A percentile compares a stretch with the other conserved stretches of the same genome.
Conservation (phyloP, 805 yeast species). For the Candida arabinofermentans region DNA sequence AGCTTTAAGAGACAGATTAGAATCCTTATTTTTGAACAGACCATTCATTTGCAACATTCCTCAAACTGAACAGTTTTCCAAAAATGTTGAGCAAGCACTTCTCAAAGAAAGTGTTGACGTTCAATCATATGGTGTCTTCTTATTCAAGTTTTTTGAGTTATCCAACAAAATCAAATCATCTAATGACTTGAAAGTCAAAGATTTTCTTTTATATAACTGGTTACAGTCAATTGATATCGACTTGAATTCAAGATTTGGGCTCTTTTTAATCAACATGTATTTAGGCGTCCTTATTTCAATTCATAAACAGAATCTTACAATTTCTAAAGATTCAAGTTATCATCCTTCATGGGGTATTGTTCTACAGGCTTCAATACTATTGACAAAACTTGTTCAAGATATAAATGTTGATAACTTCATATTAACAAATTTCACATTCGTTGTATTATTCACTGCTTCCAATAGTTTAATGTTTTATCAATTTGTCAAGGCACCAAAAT, state of each 20-base stretch:
- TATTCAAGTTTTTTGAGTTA: neutral
- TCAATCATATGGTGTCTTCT: neutral
- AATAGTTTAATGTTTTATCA: neutral
- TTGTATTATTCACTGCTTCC: neutral
- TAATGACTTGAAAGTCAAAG: constrained; percentile 5
- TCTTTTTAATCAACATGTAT: constrained; percentile 4
- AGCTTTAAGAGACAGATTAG: constrained; percentile 4
- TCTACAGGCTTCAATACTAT: constrained; percentile 11
- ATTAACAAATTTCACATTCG: constrained; percentile 9
- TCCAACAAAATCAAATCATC: neutral
- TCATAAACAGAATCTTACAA: constrained; percentile 7
- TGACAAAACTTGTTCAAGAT: constrained; percentile 5
- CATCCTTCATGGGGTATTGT: constrained; percentile 21
- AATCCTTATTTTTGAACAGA: constrained; percentile 5
- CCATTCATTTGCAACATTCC: constrained; percentile 4
- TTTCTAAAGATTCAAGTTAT: neutral
- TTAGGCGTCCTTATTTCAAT: constrained; percentile 4
- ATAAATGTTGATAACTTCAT: constrained; percentile 2
- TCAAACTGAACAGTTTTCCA: neutral
- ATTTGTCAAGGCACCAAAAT: neutral
- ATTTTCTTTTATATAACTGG: constrained; percentile 8
- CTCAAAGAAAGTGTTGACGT: neutral
- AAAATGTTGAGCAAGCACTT: neutral
- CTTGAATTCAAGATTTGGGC: neutral
- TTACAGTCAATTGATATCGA: constrained; percentile 1